Conservation (phyloP, 129 eudicot species). For the Centaurea solstitialis region DNA sequence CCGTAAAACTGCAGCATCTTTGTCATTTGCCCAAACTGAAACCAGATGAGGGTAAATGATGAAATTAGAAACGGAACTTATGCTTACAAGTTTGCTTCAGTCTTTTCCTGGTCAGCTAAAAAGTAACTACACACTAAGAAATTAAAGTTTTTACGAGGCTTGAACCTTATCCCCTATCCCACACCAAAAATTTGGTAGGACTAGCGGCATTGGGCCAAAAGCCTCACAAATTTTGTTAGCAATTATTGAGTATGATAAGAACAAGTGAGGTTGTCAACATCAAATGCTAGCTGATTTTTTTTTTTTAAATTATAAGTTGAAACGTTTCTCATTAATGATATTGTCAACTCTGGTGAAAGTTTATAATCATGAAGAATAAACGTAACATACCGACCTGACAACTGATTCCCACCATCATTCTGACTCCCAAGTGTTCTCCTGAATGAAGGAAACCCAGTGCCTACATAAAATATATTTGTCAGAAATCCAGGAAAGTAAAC, state of each 20-base stretch:
- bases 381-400: conserved; percentile 46
- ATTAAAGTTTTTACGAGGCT: not conserved
- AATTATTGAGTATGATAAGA: not conserved
- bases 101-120: not conserved
- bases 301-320: not conserved
- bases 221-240: not conserved
- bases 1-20: conserved; percentile 72
- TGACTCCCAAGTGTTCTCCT: conserved; percentile 46
- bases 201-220: conserved; percentile 4
- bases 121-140: not conserved
- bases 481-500: not conserved
- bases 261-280: not conserved
- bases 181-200: not conserved
- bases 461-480: conserved; percentile 25
- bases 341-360: not conserved
- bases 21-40: conserved; percentile 84
- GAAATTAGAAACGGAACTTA: conserved; percentile 8
- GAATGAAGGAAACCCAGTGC: conserved; percentile 48
- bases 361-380: conserved; percentile 7
- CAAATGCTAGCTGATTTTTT: conserved; percentile 5
- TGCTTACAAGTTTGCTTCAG: not conserved
- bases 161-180: not conserved
- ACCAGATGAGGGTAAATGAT: conserved; percentile 13
- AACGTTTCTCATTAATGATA: not conserved
- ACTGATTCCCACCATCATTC: conserved; percentile 31